Percentiles rank a stretch among this genome's conserved stretches.
Evolutionary conservation across 768 basidiomycete genomes (phyloP).

Genomic region (Vararia minispora): DNA sequence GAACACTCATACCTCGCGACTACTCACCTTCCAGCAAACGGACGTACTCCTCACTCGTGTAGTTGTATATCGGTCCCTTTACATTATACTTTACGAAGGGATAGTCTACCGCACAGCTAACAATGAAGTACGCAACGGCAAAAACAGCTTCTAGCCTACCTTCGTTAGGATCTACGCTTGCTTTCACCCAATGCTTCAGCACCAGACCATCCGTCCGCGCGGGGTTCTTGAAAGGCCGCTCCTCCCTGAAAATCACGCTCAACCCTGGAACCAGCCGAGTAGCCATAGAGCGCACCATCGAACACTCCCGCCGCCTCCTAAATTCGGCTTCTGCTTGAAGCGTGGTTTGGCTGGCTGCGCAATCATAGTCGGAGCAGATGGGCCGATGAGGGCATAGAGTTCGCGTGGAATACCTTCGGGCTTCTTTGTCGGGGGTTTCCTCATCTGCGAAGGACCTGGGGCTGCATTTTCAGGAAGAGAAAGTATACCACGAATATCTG

Average conservation of each 20-base stretch:
- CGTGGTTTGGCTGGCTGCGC: conserved; percentile 72
- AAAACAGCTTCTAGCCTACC: conserved; percentile 46
- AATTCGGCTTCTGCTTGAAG: conserved; percentile 78
- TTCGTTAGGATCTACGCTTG: conserved; percentile 35
- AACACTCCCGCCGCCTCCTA: conserved; percentile 47
- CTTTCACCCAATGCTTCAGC: conserved; percentile 79
- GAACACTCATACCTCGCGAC: too few relatives aligned
- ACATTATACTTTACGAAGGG: conserved; percentile 78
- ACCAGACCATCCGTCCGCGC: conserved; percentile 59
- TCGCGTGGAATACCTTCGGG: conserved; percentile 91
- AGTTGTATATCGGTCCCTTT: conserved; percentile 50
- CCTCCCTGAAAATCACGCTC: conserved; percentile 44
- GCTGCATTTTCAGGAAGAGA: conserved; percentile 37
- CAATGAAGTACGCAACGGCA: too few relatives aligned
- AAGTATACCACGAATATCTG: conserved; percentile 79
- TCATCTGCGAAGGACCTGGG: conserved; percentile 34
- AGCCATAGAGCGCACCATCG: conserved; percentile 47
- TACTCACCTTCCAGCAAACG: conserved; percentile 73
- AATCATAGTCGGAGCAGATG: conserved; percentile 77
- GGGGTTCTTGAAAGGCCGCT: conserved; percentile 59
- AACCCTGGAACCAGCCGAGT: background rate
- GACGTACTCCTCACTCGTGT: conserved; percentile 82
- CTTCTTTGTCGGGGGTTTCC: conserved; percentile 42
- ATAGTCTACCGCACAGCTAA: conserved; percentile 40
- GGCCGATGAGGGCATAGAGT: conserved; percentile 90